These are phyloP conservation scores for Tetracladium maxilliforme DNA, from an alignment of 2,329 filamentous ascomycete genomes.

Conservation along the genomic window DNA sequence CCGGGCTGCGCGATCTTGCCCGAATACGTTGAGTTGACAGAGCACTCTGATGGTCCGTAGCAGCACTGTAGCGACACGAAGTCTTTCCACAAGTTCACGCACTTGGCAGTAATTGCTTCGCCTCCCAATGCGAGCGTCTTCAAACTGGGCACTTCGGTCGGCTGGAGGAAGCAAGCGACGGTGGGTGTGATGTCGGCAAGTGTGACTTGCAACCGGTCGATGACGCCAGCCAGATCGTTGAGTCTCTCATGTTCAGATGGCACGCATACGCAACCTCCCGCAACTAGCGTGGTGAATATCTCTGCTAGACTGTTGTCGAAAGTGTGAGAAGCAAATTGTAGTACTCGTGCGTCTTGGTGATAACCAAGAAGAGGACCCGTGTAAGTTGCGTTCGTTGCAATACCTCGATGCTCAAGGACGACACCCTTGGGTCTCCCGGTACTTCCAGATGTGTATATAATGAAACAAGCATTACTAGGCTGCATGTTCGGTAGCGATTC, in stretches of 20 bases:
- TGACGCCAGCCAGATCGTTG: slow-evolving; percentile 6
- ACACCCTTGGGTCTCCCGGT: slow-evolving; percentile 34
- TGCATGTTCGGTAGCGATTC: no score
- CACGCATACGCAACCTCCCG: slow-evolving; percentile 30
- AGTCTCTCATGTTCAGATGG: slow-evolving; percentile 18
- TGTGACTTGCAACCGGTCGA: slow-evolving; percentile 6
- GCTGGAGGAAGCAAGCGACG: slow-evolving; percentile 12
- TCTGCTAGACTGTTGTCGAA: slow-evolving; percentile 26
- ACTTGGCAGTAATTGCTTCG: slow-evolving; percentile 3
- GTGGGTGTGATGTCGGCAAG: slow-evolving; percentile 8
- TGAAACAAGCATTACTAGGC: no score
- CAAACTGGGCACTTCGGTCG: slow-evolving; percentile 13
- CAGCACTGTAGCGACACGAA: slow-evolving; percentile 4
- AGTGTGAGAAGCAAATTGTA: slow-evolving; percentile 30
- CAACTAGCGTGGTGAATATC: slow-evolving; percentile 18
- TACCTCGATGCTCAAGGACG: slow-evolving; percentile 13
- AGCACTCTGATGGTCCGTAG: slow-evolving; percentile 8
- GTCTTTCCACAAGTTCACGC: slow-evolving; percentile 3
- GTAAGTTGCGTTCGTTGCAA: slow-evolving; percentile 5
- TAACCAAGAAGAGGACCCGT: slow-evolving; percentile 2
- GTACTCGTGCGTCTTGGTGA: slow-evolving; percentile 2
- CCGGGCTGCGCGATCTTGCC: no score
- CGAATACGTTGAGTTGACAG: no score
- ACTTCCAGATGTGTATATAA: slow-evolving; percentile 37
- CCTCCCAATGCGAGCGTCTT: slow-evolving; percentile 7